phyloP scores from a whole-genome alignment of 164 flowering plant genomes.

The Chimonanthus salicifolius region DNA sequence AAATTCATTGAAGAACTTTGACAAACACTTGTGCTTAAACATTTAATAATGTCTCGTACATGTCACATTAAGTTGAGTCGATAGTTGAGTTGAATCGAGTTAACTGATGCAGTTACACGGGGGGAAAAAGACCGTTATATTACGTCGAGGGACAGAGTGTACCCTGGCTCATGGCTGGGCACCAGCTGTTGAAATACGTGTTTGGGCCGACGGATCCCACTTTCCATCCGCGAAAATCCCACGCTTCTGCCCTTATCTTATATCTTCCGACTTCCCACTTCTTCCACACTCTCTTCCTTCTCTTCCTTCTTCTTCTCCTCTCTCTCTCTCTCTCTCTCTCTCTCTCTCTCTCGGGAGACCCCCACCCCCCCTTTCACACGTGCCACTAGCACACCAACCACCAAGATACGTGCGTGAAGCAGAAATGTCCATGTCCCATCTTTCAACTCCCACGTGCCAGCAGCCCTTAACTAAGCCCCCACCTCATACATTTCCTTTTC shows the following conservation, averaged over 20 bases:
- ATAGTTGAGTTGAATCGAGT: no score
- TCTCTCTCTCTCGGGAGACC: neutral
- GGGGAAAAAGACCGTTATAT: no score
- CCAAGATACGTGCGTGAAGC: neutral
- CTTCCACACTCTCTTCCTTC: neutral
- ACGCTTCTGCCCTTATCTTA: constrained; percentile 16
- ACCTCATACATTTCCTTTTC: neutral
- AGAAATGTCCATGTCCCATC: no score
- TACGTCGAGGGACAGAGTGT: no score
- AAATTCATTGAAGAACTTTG: no score
- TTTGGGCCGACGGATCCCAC: neutral
- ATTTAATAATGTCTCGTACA: no score
- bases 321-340: neutral
- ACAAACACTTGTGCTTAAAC: no score
- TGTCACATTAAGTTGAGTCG: no score
- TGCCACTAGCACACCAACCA: neutral
- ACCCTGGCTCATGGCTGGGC: no score
- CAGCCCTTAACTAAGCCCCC: no score
- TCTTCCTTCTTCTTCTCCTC: neutral
- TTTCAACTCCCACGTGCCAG: neutral
- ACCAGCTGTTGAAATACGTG: neutral
- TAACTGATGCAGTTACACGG: no score
- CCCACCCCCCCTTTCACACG: neutral
- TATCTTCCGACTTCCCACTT: neutral
- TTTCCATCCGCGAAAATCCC: constrained; percentile 32